Evolutionary conservation across 2,329 filamentous ascomycete genomes (phyloP), one percentile per base, ranked within the genome.

Genomic region (Raffaelea albimanens): DNA sequence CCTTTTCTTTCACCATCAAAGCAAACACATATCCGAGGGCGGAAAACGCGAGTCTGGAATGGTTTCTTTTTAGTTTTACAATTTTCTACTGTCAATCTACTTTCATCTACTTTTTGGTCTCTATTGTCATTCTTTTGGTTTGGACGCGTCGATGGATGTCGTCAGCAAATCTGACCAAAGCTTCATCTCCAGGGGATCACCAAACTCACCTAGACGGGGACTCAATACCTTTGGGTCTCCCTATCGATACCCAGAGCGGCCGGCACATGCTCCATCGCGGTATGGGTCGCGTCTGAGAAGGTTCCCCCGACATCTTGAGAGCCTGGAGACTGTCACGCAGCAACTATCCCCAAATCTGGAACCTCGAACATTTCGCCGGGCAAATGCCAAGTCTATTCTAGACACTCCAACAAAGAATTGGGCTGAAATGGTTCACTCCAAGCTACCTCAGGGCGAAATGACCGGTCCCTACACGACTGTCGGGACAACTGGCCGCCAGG

Each of bases 181-280:
- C 13, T 29, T 29, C 25, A 29, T 29, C 13, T 29, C 25, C 25
- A 29, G 25, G 25, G 25, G n/a, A 19, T 41, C 40, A 7, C 11
- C 5, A 13, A 18, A 34, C 9, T 19, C 36, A 4, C 23, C 23
- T 21, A 21, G 11, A n/a, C 36, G 38, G 4, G 23, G n/a, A n/a
- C n/a, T 46, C 20, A 46, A 34, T 38, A 22, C 44, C 13, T 40
- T 46, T 29, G 44, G 44, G 7, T 46, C 44, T 33, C 25, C 44
- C 7, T 46, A 46, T 19, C n/a, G 38, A 10, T 33, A 11, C 2
- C 44, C 44, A 5, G 22, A 41, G 9, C 38, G 22, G 1, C 38
- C 36, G 4, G 8, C 19, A n/a, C 31, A 41, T 19, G 38, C 36
- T 34, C 44, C 38, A 8, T 20, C 39, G n/a, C 44, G 44, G 5